Evolutionary conservation across 2,329 filamentous ascomycete species (phyloP), one percentile per base, ranked within the genome.

Genomic region (Beauveria sp.): DNA sequence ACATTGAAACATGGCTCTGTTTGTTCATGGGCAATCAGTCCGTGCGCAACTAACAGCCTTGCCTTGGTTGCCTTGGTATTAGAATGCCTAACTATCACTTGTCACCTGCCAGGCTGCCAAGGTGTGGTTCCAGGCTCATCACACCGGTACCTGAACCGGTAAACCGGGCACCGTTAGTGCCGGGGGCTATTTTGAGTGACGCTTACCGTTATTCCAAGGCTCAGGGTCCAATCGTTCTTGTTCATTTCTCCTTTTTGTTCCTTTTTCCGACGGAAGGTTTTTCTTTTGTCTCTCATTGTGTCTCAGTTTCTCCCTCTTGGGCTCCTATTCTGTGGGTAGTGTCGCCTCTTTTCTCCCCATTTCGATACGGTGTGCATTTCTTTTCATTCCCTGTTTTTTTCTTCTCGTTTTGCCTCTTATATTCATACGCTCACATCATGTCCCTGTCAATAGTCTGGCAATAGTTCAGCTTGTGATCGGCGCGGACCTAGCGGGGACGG

Each of bases 11-110:
- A 57, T 56, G 53, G 53, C 53, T 34, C 43, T 43, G 43, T 48
- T 26, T 57, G 55, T 57, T 48, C 55, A 43, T 57, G 44, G 22
- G 55, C 44, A 48, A 48, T 57, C 55, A 57, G 55, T 57, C 55
- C 55, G 55, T 57, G 55, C 55, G 55, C 55, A 14, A 37, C 34
- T 37, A 37, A 14, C 54, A 56, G 41, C 53, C 41, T 26, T 34
- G 55, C 55, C 55, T 47, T 43, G 34, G 43, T 26, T 34, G 55
- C 55, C 55, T 47, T 43, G 34, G 43, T 30, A 48, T 40, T 44
- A 18, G 55, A 37, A 37, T 37, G 43, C 20, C 26, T 34, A 20
- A 37, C 30, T 40, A 34, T 53, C 50, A 53, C 50, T 34, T 53
- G 51, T 57, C 43, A 57, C 55, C 44, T 48, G 44, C 10, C 48